These are phyloP conservation scores for Hysterangium stoloniferum DNA, from an alignment of 768 basidiomycete species.

Conservation along the genomic window DNA sequence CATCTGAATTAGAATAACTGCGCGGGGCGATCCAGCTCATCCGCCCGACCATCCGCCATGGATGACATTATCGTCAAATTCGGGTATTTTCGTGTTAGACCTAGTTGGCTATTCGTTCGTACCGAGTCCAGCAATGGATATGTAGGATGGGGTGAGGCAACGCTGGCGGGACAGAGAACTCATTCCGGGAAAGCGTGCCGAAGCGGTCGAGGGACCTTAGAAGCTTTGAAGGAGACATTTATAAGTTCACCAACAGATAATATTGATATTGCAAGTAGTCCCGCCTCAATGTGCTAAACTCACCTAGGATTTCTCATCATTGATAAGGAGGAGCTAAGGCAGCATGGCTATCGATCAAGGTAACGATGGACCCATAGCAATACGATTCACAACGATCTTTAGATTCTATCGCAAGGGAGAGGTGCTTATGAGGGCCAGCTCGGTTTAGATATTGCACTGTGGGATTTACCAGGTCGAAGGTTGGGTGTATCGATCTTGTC, in stretches of 20 bases:
- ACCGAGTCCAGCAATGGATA: slow-evolving; percentile 56
- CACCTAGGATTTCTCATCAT: neutral
- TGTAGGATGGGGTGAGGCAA: slow-evolving; percentile 71
- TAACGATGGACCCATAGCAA: neutral
- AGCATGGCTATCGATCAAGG: slow-evolving; percentile 49
- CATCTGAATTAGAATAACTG: too few species aligned
- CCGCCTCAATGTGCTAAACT: neutral
- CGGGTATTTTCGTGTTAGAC: slow-evolving; percentile 50
- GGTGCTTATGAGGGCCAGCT: slow-evolving; percentile 49
- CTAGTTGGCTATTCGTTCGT: slow-evolving; percentile 66
- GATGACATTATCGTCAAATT: slow-evolving; percentile 17
- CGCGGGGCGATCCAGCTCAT: too few species aligned
- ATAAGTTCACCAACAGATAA: slow-evolving; percentile 52
- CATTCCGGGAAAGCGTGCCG: slow-evolving; percentile 39
- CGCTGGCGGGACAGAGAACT: slow-evolving; percentile 41
- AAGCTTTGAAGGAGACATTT: slow-evolving; percentile 53
- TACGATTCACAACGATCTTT: neutral
- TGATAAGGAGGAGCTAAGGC: slow-evolving; percentile 54
- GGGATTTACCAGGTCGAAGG: slow-evolving; percentile 78
- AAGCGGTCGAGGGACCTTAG: slow-evolving; percentile 65
- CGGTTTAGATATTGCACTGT: slow-evolving; percentile 63
- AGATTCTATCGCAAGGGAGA: slow-evolving; percentile 68
- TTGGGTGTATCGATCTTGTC: slow-evolving; percentile 60
- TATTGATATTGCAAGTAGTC: slow-evolving; percentile 41
- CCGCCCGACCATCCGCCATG: neutral